Evolutionary conservation across 805 yeast species (phyloP).

Genomic region (Saccharomyces eubayanus): DNA sequence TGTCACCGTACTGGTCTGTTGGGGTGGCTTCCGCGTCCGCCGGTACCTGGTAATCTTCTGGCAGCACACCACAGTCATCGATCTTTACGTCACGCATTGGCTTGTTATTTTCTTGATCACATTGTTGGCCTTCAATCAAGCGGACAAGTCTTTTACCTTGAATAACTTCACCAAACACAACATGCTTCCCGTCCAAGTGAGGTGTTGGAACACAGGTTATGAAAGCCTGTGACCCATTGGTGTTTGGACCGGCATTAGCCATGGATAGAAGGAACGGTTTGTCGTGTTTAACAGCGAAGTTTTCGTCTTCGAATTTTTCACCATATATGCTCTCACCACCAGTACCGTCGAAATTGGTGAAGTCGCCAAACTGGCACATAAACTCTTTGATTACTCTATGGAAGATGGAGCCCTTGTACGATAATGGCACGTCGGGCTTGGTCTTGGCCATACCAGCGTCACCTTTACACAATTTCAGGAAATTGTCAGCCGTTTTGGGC

Average conservation of each 20-base stretch:
- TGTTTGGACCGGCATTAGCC: constrained; percentile 95
- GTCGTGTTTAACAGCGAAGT: constrained; percentile 66
- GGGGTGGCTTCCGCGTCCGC: constrained; percentile 36
- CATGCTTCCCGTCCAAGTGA: constrained; percentile 92
- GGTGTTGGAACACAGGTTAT: constrained; percentile 90
- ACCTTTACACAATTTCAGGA: constrained; percentile 82
- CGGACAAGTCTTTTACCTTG: constrained; percentile 76
- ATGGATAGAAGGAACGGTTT: constrained; percentile 83
- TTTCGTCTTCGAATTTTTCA: constrained; percentile 85
- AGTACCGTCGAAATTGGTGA: constrained; percentile 62
- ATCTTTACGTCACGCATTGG: constrained; percentile 68
- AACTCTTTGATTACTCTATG: constrained; percentile 85
- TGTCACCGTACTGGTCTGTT: constrained; percentile 80
- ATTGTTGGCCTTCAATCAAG: constrained; percentile 61
- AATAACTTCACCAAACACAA: constrained; percentile 86
- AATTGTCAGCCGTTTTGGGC: constrained; percentile 86
- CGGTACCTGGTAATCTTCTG: constrained; percentile 46
- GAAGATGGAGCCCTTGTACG: constrained; percentile 79
- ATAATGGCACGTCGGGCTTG: constrained; percentile 42
- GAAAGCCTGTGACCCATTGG: constrained; percentile 94
- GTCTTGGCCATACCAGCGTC: constrained; percentile 45
- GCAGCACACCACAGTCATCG: constrained; percentile 69
- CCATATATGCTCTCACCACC: constrained; percentile 83
- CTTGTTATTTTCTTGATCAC: constrained; percentile 52
- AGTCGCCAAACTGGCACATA: constrained; percentile 95